Evolutionary conservation across 2,329 filamentous ascomycete genomes (phyloP).

Genomic region (Ceratocystis cacaofunesta): DNA sequence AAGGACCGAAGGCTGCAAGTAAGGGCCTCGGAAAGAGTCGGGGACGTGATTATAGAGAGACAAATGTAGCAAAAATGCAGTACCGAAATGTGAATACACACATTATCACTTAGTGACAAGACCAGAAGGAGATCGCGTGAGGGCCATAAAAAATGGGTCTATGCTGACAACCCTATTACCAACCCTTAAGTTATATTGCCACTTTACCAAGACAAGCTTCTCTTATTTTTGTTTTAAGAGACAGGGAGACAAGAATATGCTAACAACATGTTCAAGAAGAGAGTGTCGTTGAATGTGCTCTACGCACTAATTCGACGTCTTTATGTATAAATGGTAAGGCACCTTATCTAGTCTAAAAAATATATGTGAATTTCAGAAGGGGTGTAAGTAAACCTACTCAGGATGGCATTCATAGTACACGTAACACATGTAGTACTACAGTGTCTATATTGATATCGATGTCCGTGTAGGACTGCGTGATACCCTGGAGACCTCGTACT

Average conservation of each 20-base stretch:
- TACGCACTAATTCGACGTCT: too few relatives aligned
- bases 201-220: neutral
- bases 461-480: neutral
- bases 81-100: neutral
- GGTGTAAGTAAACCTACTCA: neutral
- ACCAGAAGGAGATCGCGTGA: conserved; percentile 7
- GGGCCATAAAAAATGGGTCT: neutral
- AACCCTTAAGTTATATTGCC: neutral
- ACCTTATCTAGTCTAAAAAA: too few relatives aligned
- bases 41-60: neutral
- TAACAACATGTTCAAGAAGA: too few relatives aligned
- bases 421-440: neutral
- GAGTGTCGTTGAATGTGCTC: too few relatives aligned
- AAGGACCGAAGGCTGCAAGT: neutral
- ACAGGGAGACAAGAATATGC: neutral
- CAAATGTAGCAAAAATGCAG: neutral
- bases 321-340: too few relatives aligned
- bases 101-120: neutral
- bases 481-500: neutral
- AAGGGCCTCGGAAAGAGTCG: neutral
- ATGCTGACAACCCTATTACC: neutral
- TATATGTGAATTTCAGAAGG: neutral
- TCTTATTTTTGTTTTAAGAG: neutral
- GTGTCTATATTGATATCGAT: neutral
- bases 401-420: neutral